A percentile compares a stretch with the other conserved stretches of the same genome.
phyloP scores from a whole-genome alignment of 257 asterid species.

The Galeopsis tetrahit region DNA sequence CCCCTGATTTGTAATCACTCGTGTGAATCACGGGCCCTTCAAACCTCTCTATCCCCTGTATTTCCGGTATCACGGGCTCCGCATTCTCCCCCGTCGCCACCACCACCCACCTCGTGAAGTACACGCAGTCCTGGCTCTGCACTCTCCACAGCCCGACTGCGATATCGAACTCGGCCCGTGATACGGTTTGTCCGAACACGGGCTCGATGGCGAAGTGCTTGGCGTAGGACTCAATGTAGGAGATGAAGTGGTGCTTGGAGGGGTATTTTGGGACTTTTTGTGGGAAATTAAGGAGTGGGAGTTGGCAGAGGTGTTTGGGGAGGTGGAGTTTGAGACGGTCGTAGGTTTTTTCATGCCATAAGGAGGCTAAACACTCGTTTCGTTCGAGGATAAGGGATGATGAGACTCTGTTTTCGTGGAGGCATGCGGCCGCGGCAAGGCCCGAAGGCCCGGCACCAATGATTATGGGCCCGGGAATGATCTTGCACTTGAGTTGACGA shows the following conservation, averaged over 20 bases:
- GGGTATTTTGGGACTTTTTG: constrained; percentile 69
- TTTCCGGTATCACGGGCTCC: constrained; percentile 68
- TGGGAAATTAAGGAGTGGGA: constrained; percentile 71
- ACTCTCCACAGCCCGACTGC: constrained; percentile 62
- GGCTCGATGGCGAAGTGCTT: constrained; percentile 57
- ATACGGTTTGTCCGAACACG: constrained; percentile 52
- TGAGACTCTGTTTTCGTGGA: constrained; percentile 53
- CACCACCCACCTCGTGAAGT: constrained; percentile 56
- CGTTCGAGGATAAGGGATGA: constrained; percentile 80
- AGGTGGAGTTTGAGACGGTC: constrained; percentile 85
- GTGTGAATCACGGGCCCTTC: constrained; percentile 67
- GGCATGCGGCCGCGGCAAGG: constrained; percentile 85
- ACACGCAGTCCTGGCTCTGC: constrained; percentile 42
- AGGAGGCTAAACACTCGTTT: constrained; percentile 71
- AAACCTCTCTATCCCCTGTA: constrained; percentile 62
- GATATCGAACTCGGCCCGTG: constrained; percentile 50
- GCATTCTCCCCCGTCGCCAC: constrained; percentile 92
- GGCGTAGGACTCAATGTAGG: constrained; percentile 74
- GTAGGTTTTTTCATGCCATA: constrained; percentile 79
- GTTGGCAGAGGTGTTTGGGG: constrained; percentile 71
- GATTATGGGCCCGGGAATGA: constrained; percentile 68
- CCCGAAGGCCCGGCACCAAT: constrained; percentile 96
- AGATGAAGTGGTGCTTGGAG: constrained; percentile 63
- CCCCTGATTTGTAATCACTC: constrained; percentile 62
- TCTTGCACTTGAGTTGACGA: constrained; percentile 16